Conservation (phyloP, 441 rosid species). For the Pelargonium fulgidum region DNA sequence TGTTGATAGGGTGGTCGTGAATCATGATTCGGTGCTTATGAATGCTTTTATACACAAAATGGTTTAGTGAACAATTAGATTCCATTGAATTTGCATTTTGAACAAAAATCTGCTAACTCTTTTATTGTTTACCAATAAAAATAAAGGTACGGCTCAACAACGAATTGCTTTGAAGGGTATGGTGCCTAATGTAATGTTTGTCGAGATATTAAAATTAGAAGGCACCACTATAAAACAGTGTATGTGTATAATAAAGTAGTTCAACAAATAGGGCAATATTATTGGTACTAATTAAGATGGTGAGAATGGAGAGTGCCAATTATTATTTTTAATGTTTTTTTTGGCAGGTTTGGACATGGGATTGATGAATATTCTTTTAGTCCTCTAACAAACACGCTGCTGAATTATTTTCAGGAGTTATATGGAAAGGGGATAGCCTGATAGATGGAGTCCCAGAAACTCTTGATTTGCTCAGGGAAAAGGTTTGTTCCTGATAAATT, state of each 20-base stretch:
- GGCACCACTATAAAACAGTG: not conserved
- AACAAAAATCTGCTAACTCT: not conserved
- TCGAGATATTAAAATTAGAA: not conserved
- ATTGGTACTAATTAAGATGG: not conserved
- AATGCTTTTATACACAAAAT: not conserved
- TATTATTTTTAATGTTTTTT: not conserved
- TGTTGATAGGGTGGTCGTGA: not conserved
- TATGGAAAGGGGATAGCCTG: constrained; percentile 72
- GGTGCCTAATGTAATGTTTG: not conserved
- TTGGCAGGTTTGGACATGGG: not conserved
- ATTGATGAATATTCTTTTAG: not conserved
- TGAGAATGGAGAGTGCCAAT: not conserved
- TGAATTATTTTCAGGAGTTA: constrained; percentile 42
- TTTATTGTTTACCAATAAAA: not conserved
- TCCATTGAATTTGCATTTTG: not conserved
- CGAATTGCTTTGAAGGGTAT: not conserved
- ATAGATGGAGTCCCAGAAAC: constrained; percentile 74
- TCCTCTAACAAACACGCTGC: not conserved
- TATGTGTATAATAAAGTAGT: not conserved
- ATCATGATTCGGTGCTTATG: not conserved
- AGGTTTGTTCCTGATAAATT: constrained; percentile 33
- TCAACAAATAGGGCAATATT: not conserved
- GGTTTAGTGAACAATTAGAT: no score
- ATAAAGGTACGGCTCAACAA: not conserved
- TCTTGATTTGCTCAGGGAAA: constrained; percentile 70